Evolutionary conservation across 108 stramenopile species (phyloP), one percentile per base, ranked within the genome.

Genomic region (Fistulifera solaris): DNA sequence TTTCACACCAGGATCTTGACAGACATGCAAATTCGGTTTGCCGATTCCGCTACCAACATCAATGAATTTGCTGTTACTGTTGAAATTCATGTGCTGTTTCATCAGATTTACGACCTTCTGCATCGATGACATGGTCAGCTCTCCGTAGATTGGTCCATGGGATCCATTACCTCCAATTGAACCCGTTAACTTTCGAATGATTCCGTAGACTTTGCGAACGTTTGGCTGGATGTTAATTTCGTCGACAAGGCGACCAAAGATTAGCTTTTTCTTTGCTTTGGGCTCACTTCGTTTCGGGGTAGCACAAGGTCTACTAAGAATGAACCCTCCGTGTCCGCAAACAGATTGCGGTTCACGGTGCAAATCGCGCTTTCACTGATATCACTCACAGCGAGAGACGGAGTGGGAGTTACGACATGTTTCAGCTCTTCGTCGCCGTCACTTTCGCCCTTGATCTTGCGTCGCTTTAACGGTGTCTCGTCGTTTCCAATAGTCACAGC

Each of bases 11-110:
- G 92, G 88, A 68, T 88, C 72, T 55, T 87, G 80, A 1, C 92
- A 76, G 3, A 96, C 98, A 62, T 99, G 96, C 8, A 99, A 48
- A 72, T 93, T 97, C 6, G 98, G 98, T 68, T 99, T 99, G 14
- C 96, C 96, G 21, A 99, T 80, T 27, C 98, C 98, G 23, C 87
- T 76, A 11, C 98, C 98, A 0, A 99, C 93, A 64, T 99, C 98
- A 41, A 99, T 89, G 68, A 99, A 99, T 16, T 83, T 76, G 56
- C 88, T 90, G 11, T 68, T 57, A 26, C 56, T 24, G 38, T 59
- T 61, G 43, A 99, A 72, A n/a, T 66, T 67, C 21, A 85, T 85
- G 17, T 93, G 55, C 40, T 76, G 73, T 27, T 82, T 77, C 81
- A 97, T 88, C 16, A 84, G 52, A 57, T 89, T 71, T 5, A 81